A percentile compares a stretch with the other conserved stretches of the same genome.
Evolutionary conservation across 352 stramenopile genomes (phyloP).

Genomic region (Hyaloperonospora arabidopsidis): DNA sequence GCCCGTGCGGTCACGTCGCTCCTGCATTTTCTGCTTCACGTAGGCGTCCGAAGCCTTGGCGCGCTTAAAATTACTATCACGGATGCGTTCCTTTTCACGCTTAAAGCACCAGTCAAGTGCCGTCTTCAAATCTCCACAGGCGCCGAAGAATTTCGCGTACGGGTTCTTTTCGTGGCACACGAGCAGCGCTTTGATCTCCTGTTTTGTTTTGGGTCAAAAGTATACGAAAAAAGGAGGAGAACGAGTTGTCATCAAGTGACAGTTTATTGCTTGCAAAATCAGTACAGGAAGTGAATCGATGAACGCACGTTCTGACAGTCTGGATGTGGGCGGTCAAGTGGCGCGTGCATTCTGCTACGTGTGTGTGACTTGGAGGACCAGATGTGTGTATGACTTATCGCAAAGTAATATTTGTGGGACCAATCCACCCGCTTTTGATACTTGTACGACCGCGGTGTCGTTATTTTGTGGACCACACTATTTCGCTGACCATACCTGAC

Average conservation of each 20-base stretch:
- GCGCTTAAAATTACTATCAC: conserved; percentile 54
- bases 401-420: too few species aligned
- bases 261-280: too few species aligned
- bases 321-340: conserved; percentile 68
- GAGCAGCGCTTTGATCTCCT: conserved; percentile 67
- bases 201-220: too few species aligned
- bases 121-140: conserved; percentile 63
- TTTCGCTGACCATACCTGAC: neutral
- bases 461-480: too few species aligned
- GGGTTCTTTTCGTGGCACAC: conserved; percentile 72
- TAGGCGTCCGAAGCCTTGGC: conserved; percentile 61
- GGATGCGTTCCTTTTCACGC: conserved; percentile 54
- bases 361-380: too few species aligned
- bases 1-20: conserved; percentile 45
- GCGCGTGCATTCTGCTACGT: conserved; percentile 53
- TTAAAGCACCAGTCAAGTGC: conserved; percentile 75
- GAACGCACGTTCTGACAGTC: conserved; percentile 72
- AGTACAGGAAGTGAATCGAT: neutral
- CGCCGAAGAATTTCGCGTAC: conserved; percentile 68
- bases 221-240: too few species aligned
- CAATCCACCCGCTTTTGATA: neutral
- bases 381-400: too few species aligned
- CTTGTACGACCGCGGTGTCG: neutral
- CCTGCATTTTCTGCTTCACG: conserved; percentile 72
- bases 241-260: neutral